Evolutionary conservation across 805 yeast species (phyloP), one percentile per base, ranked within the genome.

Genomic region (Sugiyamaella americana): DNA sequence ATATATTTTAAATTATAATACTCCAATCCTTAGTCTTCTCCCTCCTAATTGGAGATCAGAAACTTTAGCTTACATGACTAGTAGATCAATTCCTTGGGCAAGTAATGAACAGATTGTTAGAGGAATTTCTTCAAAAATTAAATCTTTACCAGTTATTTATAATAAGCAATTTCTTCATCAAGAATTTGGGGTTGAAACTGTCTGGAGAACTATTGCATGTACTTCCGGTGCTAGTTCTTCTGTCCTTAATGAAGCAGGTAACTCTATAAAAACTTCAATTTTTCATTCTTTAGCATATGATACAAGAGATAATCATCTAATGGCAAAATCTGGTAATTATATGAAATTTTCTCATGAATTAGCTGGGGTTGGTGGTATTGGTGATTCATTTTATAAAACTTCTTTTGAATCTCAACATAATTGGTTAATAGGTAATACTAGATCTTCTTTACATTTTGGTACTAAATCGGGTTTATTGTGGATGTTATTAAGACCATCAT

Each of bases 181-280:
- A 45, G 70, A 70, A 11, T 52, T 74, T 42, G 96, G 95, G 4
- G 55, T 84, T n/a, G 74, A 81, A 17, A 67, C 81, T 13, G 68
- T 73, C 1, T 76, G 76, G 59, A 71, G 93, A 53, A 72, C 78
- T 3, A 62, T 84, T 16, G 66, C 74, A 37, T 68, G 71, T 23
- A 70, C 58, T 24, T 48, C 46, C 11, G 47, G 68, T 24, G 80
- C 85, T 1, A 72, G 79, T 22, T 79, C 76, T 51, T 69, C 75
- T 18, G 61, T 80, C 19, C 76, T 87, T n/a, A 30, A 39, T 42
- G 68, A 72, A 32, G 78, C 87, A 1, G 84, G 85, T 2, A 74
- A 82, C 47, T 74, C 77, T 49, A 65, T 76, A 53, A 91, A 87
- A 59, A 64, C 75, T 13, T 67, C 81, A 4, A 41, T 80, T 1